Base-by-base conservation (phyloP, 306 rosid species). In the Coriaria nepalensis region DNA sequence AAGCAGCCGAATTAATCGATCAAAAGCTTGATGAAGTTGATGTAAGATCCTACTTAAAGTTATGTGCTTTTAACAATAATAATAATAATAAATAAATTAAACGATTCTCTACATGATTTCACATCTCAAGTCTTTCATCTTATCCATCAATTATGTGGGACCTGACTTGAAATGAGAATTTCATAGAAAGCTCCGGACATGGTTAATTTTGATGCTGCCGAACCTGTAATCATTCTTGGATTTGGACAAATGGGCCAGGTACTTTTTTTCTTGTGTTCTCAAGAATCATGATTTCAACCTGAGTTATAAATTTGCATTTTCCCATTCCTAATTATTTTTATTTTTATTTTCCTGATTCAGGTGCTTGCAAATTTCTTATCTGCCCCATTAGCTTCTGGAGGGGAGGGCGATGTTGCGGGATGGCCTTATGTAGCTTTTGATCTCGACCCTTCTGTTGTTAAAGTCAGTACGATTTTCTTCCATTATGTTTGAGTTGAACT, bases 191-290 rank as follows among this genome's bases (percentile, higher is more conserved):
- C 64, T 58, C 45, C 73, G 20, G 94, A 77, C 59, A 57, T 33
- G 70, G 66, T 72, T 55, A 59, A 77, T 69, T 90, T 76, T 40
- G 60, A 74, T 34, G 81, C 71, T 10, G 76, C 66, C n/a, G 97
- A 88, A 50, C 97, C 97, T 13, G 76, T 90, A 63, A 81, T 90
- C 44, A 74, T 85, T 62, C 85, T 90, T 77, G 98, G 98, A 68
- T 90, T 90, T 73, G 98, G 98, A 43, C 93, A 85, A 71, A 90
- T 79, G 92, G 95, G 94, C 45, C 98, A 90, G 98, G 98, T 90
- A 73, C 44, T 32, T 48, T 44, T 43, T 47, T 8, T 49, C 38
- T 67, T 55, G 13, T 68, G 50, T 59, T 40, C 56, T 47, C n/a
- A 46, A 32, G 45, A 71, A 48, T 15, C 0, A 7, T 61, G 11